These are phyloP conservation scores for Trypanosoma grayi DNA, from an alignment of 208 protist genomes.

Conservation along the genomic window DNA sequence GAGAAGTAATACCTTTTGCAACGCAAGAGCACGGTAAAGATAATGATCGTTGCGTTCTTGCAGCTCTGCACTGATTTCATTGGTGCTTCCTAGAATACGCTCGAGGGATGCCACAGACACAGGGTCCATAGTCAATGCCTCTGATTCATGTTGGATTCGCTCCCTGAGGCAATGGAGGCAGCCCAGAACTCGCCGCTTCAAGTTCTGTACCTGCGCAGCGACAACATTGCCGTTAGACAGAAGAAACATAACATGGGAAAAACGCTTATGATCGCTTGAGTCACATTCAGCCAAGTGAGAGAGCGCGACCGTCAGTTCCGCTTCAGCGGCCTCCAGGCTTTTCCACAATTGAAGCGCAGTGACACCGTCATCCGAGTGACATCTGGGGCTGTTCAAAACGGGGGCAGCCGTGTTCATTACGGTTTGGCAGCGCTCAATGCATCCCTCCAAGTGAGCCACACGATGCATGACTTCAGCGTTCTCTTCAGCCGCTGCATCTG, in stretches of 20 bases:
- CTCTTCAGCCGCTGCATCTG: no score
- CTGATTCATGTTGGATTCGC: no score
- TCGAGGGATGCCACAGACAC: no score
- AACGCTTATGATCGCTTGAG: background rate
- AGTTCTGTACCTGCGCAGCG: conserved; percentile 15
- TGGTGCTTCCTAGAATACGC: background rate
- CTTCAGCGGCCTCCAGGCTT: background rate
- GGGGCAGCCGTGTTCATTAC: background rate
- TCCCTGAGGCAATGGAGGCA: no score
- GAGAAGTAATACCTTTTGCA: conserved; percentile 18
- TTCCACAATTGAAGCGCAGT: conserved; percentile 2
- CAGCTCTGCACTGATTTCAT: background rate
- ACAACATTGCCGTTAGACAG: conserved; percentile 10
- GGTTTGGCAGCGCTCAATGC: conserved; percentile 6
- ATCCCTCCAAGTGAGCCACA: background rate
- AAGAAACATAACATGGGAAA: background rate
- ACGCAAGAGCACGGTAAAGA: conserved; percentile 15
- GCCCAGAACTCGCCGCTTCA: conserved; percentile 13
- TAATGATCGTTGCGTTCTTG: conserved; percentile 12
- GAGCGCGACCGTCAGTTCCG: background rate
- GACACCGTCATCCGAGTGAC: background rate
- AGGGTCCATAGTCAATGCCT: no score
- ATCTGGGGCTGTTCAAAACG: background rate
- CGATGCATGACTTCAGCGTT: background rate
- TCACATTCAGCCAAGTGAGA: conserved; percentile 1